Evolutionary conservation across 257 asterid genomes (phyloP), one percentile per base, ranked within the genome.

Genomic region (Verbena officinalis): DNA sequence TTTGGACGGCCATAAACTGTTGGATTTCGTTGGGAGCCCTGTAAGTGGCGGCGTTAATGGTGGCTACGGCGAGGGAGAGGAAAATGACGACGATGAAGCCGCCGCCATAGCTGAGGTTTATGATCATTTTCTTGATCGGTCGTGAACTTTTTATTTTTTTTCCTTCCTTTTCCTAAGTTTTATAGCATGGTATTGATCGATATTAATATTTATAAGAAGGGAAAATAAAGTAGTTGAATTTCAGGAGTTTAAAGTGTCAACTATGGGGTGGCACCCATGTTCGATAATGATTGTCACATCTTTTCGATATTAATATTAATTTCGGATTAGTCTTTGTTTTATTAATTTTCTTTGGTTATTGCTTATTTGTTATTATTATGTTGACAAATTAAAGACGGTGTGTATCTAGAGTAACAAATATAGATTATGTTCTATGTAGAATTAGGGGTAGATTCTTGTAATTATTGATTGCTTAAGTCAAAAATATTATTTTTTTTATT

Each of bases 231-330:
- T 78, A n/a, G 81, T 73, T 76, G 81, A 68, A 74, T 39, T 67
- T 55, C 46, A 55, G 59, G 68, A 9, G 65, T 56, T 81, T 69
- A 56, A 74, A 75, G 79, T 59, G 72, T 73, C 73, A 67, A 78
- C 64, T 22, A 62, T 78, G 79, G 78, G 85, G 83, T 79, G 88
- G 88, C 81, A 79, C 71, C 81, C 88, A 82, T 78, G 88, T 82
- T 82, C 83, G 79, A 76, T 79, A 76, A 82, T 82, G 78, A 78
- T 78, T 78, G 67, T 33, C 83, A 74, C 83, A 69, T 68, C 76
- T 73, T 73, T 21, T 49, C 17, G 55, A 1, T 20, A 13, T 56
- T 15, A 15, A n/a, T n/a, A n/a, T n/a, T n/a, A n/a, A n/a, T n/a
- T n/a, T n/a, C n/a, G n/a, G 50, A n/a, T 5, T 51, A 48, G 10